Base-by-base conservation (phyloP, 2,329 filamentous ascomycete species). In the Thielaviopsis ethacetica region DNA sequence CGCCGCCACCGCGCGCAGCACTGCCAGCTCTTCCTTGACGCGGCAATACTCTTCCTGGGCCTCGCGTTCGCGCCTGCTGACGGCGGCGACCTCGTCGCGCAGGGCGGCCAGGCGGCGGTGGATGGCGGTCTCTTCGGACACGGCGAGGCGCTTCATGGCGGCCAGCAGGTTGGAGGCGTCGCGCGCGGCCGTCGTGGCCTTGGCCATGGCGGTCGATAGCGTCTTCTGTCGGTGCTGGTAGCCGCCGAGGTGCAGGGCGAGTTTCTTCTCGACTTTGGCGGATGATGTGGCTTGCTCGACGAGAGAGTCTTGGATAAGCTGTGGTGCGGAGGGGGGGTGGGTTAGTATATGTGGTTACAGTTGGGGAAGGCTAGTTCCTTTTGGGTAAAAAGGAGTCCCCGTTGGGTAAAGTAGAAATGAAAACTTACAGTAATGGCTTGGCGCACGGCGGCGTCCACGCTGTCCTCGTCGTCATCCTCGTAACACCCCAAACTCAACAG, bases 191-290 rank as follows among this genome's bases (percentile, higher is more conserved):
- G 83, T 80, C 26, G 83, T 81, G 1, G 89, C 88, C 63, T 90
- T 86, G 19, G 72, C 71, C 62, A 94, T 87, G 73, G 95, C 97
- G 62, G 83, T 79, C 22, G 83, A 81, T 26, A 98, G 78, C 65
- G 82, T 83, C 70, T 90, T 90, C 38, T 88, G 83, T 34, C 93
- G 85, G 65, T 90, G 84, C 69, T 91, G 84, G 72, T 98, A 98
- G 15, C 93, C 93, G 24, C 91, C 91, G 2, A 95, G 82, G 66
- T 93, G 85, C 58, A 95, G 76, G 0, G 78, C 77, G n/a, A 98
- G 80, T 71, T 93, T 96, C 79, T 95, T 95, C 72, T 97, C 91
- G 1, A 95, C 75, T 71, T 91, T 94, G 68, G 89, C 88, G 58
- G 87, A 88, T 60, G 84, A 80, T 65, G 91, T 84, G 2, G 91